phyloP scores from a whole-genome alignment of 2,329 filamentous ascomycete species.

The Colletotrichum camelliae region DNA sequence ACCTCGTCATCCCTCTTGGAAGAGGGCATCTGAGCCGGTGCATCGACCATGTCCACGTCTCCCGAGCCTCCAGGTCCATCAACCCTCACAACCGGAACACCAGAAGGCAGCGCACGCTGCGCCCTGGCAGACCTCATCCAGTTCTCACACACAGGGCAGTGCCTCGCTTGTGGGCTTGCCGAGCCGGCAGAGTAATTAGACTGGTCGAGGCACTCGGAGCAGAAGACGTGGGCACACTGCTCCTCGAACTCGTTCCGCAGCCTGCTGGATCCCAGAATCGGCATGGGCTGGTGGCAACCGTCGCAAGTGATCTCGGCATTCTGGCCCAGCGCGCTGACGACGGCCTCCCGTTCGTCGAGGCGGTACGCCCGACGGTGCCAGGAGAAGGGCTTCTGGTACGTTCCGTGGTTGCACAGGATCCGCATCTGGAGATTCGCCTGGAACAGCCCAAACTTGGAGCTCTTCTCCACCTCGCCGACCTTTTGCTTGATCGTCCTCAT shows the following conservation, averaged over 20 bases:
- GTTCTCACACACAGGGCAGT: constrained; percentile 29
- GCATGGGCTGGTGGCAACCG: constrained; percentile 38
- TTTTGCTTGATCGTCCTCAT: constrained; percentile 41
- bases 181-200: not conserved
- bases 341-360: constrained; percentile 36
- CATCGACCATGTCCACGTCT: not conserved
- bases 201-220: constrained; percentile 33
- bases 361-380: constrained; percentile 37
- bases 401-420: constrained; percentile 56
- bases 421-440: constrained; percentile 51
- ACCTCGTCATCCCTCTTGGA: constrained; percentile 16
- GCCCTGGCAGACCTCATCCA: not conserved
- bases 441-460: constrained; percentile 47
- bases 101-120: not conserved
- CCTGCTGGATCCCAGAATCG: constrained; percentile 29
- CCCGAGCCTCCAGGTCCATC: not conserved
- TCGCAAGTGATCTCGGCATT: constrained; percentile 30
- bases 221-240: constrained; percentile 35
- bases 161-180: not conserved
- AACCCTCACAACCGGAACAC: not conserved
- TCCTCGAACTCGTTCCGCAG: constrained; percentile 24
- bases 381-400: constrained; percentile 48
- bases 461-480: constrained; percentile 36
- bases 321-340: constrained; percentile 24
- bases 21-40: not conserved